Evolutionary conservation across 2,329 filamentous ascomycete genomes (phyloP).

Genomic region (Aspergillus proliferans): DNA sequence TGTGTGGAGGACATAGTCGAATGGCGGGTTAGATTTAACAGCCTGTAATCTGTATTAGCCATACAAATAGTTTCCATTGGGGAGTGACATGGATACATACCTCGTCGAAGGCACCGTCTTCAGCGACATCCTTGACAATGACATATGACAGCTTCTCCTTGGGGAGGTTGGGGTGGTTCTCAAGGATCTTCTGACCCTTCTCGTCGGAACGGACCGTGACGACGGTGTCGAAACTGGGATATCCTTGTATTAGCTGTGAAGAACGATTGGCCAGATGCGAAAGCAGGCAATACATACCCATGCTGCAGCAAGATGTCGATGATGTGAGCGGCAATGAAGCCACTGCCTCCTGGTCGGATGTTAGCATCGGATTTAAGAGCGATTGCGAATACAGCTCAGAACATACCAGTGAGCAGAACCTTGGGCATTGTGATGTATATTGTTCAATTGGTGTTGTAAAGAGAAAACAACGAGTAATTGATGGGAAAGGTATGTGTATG

Average conservation of each 20-base stretch:
- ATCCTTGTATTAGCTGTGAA: slow-evolving; percentile 3
- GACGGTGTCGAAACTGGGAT: slow-evolving; percentile 52
- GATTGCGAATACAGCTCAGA: neutral
- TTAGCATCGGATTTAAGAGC: slow-evolving; percentile 8
- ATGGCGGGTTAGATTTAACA: slow-evolving; percentile 56
- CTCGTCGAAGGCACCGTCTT: slow-evolving; percentile 62
- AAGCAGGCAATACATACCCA: slow-evolving; percentile 29
- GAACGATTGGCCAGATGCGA: neutral
- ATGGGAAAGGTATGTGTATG: neutral
- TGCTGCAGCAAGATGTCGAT: slow-evolving; percentile 53
- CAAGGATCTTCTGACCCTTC: slow-evolving; percentile 56
- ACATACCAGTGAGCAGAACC: slow-evolving; percentile 34
- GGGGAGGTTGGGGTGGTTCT: slow-evolving; percentile 45
- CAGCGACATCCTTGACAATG: slow-evolving; percentile 67
- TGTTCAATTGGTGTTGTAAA: neutral
- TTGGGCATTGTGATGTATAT: slow-evolving; percentile 27
- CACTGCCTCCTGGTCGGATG: slow-evolving; percentile 47
- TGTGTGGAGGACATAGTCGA: slow-evolving; percentile 69
- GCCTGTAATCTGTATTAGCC: slow-evolving; percentile 29
- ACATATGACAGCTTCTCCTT: slow-evolving; percentile 56
- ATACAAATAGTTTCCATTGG: neutral
- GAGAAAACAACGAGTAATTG: neutral
- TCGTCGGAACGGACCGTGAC: slow-evolving; percentile 57
- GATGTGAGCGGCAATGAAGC: slow-evolving; percentile 62
- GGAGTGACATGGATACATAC: slow-evolving; percentile 21